Evolutionary conservation across 2,329 filamentous ascomycete species (phyloP).

Genomic region (Botryotinia narcissicola): DNA sequence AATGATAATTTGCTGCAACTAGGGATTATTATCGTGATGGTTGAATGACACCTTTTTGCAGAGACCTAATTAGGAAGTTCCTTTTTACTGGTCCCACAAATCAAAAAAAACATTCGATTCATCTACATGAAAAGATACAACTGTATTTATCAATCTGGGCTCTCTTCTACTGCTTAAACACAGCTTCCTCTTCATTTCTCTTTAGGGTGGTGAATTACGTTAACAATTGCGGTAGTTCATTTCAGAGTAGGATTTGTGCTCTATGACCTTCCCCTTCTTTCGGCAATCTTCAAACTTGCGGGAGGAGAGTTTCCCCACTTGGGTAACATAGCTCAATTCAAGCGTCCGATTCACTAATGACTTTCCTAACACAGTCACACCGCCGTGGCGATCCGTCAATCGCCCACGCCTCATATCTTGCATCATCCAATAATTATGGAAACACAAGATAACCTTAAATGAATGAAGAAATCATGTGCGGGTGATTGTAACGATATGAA

Average conservation of each 20-base stretch:
- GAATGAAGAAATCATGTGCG: not conserved
- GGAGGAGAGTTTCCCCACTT: conserved; percentile 11
- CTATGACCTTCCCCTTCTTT: conserved; percentile 12
- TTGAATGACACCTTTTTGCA: not conserved
- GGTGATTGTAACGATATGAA: not conserved
- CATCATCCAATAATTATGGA: conserved; percentile 1
- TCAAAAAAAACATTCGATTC: not conserved
- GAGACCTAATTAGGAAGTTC: conserved; percentile 10
- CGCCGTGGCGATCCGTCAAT: conserved; percentile 12
- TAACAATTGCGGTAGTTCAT: not conserved
- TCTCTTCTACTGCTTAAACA: not conserved
- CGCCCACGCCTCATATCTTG: not conserved
- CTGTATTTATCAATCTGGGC: not conserved
- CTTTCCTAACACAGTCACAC: conserved; percentile 15
- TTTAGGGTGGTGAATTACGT: not conserved
- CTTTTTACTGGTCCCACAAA: not conserved
- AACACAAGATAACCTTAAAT: conserved; percentile 16
- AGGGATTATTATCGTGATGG: not conserved
- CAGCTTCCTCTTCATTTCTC: not conserved
- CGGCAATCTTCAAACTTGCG: conserved; percentile 1
- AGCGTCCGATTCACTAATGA: conserved; percentile 7
- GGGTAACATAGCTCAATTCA: not conserved
- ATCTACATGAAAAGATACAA: no score
- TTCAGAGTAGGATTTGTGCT: not conserved
- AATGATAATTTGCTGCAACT: not conserved